Evolutionary conservation across 371 early-diverging fungal species (phyloP).

Genomic region (Rhizopus stolonifer): DNA sequence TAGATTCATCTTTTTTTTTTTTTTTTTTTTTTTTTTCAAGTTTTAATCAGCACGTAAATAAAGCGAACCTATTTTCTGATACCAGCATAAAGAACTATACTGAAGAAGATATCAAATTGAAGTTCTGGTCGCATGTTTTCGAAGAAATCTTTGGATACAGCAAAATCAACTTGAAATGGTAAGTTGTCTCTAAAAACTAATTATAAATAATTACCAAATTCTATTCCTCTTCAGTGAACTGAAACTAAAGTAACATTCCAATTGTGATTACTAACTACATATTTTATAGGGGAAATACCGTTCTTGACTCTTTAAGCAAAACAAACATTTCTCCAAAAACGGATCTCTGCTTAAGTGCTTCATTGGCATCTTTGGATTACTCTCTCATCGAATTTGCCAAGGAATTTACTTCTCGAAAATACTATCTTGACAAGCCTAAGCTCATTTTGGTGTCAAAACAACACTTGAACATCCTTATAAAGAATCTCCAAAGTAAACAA

Average conservation of each 20-base stretch:
- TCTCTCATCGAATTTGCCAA: conserved; percentile 13
- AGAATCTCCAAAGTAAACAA: not conserved
- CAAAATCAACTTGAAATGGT: conserved; percentile 11
- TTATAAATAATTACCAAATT: conserved; percentile 2
- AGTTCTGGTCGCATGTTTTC: conserved; percentile 9
- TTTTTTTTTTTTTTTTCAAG: conserved; percentile 7
- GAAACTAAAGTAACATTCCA: conserved; percentile 7
- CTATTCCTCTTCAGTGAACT: conserved; percentile 3
- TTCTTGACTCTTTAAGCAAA: conserved; percentile 11
- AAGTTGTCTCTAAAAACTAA: conserved; percentile 8
- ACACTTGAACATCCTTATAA: not conserved
- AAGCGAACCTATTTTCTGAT: conserved; percentile 3
- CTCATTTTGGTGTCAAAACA: conserved; percentile 9
- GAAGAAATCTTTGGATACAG: conserved; percentile 16
- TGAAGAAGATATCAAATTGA: conserved; percentile 16
- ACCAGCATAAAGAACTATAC: conserved; percentile 8
- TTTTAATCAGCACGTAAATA: conserved; percentile 5
- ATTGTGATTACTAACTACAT: conserved; percentile 11
- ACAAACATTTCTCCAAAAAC: conserved; percentile 5
- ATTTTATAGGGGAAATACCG: conserved; percentile 10
- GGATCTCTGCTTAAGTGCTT: conserved; percentile 6
- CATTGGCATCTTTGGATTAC: conserved; percentile 3
- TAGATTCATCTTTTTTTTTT: conserved; percentile 3
- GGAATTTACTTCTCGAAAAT: conserved; percentile 7
- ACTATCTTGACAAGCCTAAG: conserved; percentile 11